Conservation (phyloP, 2,329 filamentous ascomycete genomes). For the Ambrosiella xylebori region DNA sequence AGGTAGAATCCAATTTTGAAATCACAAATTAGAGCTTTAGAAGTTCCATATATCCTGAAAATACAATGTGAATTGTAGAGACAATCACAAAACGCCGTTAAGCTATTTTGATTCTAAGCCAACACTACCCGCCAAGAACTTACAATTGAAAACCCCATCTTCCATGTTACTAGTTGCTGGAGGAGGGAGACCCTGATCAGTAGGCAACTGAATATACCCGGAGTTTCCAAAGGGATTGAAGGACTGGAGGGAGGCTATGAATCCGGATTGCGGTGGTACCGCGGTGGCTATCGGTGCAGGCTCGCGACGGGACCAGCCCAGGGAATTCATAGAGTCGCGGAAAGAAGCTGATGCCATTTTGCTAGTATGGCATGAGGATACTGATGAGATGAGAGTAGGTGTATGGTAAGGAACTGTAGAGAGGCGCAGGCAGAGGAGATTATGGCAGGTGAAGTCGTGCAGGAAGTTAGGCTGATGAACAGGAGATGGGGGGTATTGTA, state of each 20-base stretch:
- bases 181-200: constrained; percentile 26
- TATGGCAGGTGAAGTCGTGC: no score
- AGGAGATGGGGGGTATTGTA: no score
- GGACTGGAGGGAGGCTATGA: constrained; percentile 66
- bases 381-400: no score
- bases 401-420: no score
- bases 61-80: neutral
- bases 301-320: constrained; percentile 84
- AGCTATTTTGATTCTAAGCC: no score
- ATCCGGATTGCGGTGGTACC: constrained; percentile 44
- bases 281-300: constrained; percentile 61
- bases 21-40: no score
- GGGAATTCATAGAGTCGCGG: constrained; percentile 81
- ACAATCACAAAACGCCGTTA: neutral
- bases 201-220: constrained; percentile 83
- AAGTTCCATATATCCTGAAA: no score
- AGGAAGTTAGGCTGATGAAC: no score
- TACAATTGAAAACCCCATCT: constrained; percentile 87
- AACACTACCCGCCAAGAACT: constrained; percentile 30
- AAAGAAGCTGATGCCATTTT: constrained; percentile 76
- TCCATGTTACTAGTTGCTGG: constrained; percentile 75
- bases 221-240: constrained; percentile 74
- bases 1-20: no score
- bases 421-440: no score
- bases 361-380: constrained; percentile 9